A percentile compares a stretch with the other conserved stretches of the same genome.
phyloP scores from a whole-genome alignment of 306 rosid species.

The Citrullus amarus region DNA sequence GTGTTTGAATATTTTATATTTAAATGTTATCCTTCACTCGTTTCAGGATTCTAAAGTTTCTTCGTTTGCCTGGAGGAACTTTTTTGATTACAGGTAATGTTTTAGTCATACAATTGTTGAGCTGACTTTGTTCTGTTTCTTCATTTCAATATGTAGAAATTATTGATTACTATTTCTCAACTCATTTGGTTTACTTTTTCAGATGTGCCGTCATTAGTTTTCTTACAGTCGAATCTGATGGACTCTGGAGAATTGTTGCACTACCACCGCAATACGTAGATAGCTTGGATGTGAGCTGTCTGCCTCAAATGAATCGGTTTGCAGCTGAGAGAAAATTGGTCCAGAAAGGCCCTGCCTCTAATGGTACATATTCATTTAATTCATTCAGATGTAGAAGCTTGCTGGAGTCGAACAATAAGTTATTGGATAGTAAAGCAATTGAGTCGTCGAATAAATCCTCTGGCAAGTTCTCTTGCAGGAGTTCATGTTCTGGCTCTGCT shows the following conservation, averaged over 20 bases:
- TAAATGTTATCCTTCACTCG: slow-evolving; percentile 1
- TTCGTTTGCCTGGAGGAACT: slow-evolving; percentile 29
- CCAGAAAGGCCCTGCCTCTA: slow-evolving; percentile 22
- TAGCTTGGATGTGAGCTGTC: slow-evolving; percentile 39
- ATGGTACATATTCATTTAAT: slow-evolving; percentile 27
- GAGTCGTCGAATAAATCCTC: slow-evolving; percentile 43
- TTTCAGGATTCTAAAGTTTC: slow-evolving; percentile 50
- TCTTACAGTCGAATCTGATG: slow-evolving; percentile 32
- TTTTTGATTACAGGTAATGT: slow-evolving; percentile 40
- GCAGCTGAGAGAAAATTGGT: slow-evolving; percentile 31
- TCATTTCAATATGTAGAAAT: background rate
- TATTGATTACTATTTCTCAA: slow-evolving; percentile 8
- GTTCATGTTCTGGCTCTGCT: slow-evolving; percentile 21
- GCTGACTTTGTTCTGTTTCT: slow-evolving; percentile 2
- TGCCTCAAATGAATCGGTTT: slow-evolving; percentile 32
- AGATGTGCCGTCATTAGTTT: slow-evolving; percentile 44
- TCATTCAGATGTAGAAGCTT: slow-evolving; percentile 27
- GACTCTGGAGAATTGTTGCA: slow-evolving; percentile 44
- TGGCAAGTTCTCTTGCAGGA: slow-evolving; percentile 22
- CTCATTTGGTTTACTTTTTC: slow-evolving; percentile 15
- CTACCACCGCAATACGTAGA: slow-evolving; percentile 27
- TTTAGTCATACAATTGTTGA: background rate
- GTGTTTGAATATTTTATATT: slow-evolving; percentile 13
- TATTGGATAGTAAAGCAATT: slow-evolving; percentile 29
- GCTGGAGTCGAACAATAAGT: slow-evolving; percentile 37